phyloP scores from a whole-genome alignment of 2,329 filamentous ascomycete species.

The Eurotiales sp. region DNA sequence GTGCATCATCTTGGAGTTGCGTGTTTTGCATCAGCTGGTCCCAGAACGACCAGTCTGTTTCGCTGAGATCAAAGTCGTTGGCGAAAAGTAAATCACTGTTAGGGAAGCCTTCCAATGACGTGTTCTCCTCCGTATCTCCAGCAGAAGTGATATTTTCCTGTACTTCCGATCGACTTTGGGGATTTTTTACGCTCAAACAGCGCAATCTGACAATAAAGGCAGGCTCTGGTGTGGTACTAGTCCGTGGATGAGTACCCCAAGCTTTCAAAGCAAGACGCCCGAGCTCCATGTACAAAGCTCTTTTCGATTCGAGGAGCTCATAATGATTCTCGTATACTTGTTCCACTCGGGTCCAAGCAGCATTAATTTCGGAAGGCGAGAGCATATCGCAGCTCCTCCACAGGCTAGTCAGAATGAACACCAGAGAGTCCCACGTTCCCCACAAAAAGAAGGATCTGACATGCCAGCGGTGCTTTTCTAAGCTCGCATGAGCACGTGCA shows the following conservation, averaged over 20 bases:
- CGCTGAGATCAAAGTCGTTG: conserved; percentile 13
- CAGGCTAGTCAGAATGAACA: conserved; percentile 28
- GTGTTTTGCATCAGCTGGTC: conserved; percentile 15
- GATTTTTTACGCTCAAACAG: too few species aligned
- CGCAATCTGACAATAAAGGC: not conserved
- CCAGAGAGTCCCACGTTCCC: conserved; percentile 32
- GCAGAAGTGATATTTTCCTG: too few species aligned
- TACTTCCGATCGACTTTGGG: too few species aligned
- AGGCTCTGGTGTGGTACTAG: not conserved
- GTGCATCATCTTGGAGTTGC: conserved; percentile 1
- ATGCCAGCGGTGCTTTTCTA: conserved; percentile 30
- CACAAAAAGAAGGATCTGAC: conserved; percentile 32
- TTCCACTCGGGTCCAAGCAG: not conserved
- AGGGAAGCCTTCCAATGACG: too few species aligned
- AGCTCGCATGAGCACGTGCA: conserved; percentile 21
- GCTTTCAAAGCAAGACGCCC: conserved; percentile 30
- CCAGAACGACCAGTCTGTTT: conserved; percentile 18
- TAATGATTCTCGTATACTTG: not conserved
- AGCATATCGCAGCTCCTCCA: conserved; percentile 21
- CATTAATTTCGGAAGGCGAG: not conserved
- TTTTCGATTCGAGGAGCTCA: conserved; percentile 25
- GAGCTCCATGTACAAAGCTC: conserved; percentile 27
- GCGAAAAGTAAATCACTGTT: conserved; percentile 3
- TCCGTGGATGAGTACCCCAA: conserved; percentile 22
- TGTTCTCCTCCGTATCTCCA: too few species aligned